phyloP scores from a whole-genome alignment of 1,284 basidiomycete genomes.

The Meira nashicola region DNA sequence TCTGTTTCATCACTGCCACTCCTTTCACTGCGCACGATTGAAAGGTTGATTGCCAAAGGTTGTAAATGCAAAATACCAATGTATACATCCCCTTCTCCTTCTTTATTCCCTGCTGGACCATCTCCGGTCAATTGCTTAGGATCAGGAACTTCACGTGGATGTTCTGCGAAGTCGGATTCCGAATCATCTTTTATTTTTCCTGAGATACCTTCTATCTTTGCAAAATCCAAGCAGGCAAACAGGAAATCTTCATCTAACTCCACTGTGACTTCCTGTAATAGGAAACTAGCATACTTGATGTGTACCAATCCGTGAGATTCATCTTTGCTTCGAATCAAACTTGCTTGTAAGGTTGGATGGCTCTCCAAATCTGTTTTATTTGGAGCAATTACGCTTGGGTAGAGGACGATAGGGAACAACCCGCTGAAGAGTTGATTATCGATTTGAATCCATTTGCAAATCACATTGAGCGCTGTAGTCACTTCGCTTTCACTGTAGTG shows the following conservation, averaged over 20 bases:
- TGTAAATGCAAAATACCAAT: constrained; percentile 75
- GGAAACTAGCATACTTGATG: constrained; percentile 91
- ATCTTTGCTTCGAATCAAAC: constrained; percentile 85
- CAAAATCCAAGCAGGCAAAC: constrained; percentile 85
- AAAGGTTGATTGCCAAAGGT: constrained; percentile 84
- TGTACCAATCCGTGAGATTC: constrained; percentile 82
- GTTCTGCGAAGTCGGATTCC: constrained; percentile 62
- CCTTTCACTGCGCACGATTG: constrained; percentile 80
- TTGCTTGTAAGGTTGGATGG: constrained; percentile 83
- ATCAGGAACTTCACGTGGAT: constrained; percentile 72
- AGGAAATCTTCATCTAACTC: constrained; percentile 96
- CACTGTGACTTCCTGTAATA: constrained; percentile 89
- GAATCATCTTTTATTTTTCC: neutral
- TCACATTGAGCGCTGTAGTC: constrained; percentile 74
- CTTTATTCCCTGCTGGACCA: constrained; percentile 44
- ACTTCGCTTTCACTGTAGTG: constrained; percentile 78
- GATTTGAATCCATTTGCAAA: constrained; percentile 86
- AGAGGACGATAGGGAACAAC: constrained; percentile 88
- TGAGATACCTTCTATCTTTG: constrained; percentile 61
- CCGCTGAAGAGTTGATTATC: constrained; percentile 92
- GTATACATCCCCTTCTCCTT: neutral
- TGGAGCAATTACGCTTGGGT: constrained; percentile 84
- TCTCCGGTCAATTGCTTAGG: constrained; percentile 34
- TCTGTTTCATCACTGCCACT: constrained; percentile 73
- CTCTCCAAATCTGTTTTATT: constrained; percentile 71